Evolutionary conservation across 768 basidiomycete genomes (phyloP).

Genomic region (Paxillus involutus): DNA sequence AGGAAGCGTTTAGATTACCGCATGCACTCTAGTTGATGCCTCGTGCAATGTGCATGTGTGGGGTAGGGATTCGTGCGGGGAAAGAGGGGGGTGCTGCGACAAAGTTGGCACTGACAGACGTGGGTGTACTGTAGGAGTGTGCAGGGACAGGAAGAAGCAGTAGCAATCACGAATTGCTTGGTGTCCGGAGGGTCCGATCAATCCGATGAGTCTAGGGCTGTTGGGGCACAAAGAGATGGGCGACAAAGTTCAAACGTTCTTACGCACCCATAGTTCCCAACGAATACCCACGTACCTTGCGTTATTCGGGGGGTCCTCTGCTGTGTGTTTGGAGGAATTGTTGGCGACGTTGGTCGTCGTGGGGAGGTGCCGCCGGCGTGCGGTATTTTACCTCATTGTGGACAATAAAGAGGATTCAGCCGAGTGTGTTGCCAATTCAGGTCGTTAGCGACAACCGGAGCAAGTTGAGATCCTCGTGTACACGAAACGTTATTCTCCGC

Average conservation of each 20-base stretch:
- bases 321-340: background rate
- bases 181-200: background rate
- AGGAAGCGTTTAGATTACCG: background rate
- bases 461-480: conserved; percentile 3
- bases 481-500: conserved; percentile 4
- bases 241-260: background rate
- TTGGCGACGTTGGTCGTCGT: background rate
- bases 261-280: too few relatives aligned
- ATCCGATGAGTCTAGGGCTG: background rate
- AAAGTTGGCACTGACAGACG: background rate
- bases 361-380: background rate
- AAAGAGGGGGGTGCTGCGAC: conserved; percentile 13
- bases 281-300: background rate
- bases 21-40: background rate
- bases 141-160: background rate
- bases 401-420: background rate
- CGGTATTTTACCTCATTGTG: background rate
- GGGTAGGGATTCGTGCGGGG: conserved; percentile 25
- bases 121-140: background rate
- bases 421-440: background rate
- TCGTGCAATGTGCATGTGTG: conserved; percentile 15
- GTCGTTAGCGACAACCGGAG: background rate
- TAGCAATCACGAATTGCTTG: background rate
- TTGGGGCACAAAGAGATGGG: background rate
- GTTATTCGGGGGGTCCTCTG: background rate